A percentile compares a stretch with the other conserved stretches of the same genome.
Evolutionary conservation across 192 early-diverging fungal species (phyloP).

Genomic region (Mortierella hygrophila): DNA sequence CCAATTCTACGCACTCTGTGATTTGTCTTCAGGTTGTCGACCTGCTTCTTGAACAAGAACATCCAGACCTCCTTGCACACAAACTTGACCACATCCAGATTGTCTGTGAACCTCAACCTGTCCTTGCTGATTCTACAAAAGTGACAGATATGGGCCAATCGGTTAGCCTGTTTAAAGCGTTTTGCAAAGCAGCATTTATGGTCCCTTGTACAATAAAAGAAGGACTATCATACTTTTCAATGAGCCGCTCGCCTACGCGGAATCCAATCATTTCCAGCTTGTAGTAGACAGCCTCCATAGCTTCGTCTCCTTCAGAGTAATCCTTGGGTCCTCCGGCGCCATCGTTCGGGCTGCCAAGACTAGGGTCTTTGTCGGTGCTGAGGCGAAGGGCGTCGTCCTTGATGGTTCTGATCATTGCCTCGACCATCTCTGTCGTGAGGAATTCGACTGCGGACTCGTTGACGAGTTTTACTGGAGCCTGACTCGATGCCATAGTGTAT

Average conservation of each 20-base stretch:
- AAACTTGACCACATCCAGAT: slow-evolving; percentile 97
- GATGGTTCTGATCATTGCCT: slow-evolving; percentile 71
- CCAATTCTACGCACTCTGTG: slow-evolving; percentile 74
- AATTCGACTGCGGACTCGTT: slow-evolving; percentile 81
- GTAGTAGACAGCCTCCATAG: slow-evolving; percentile 89
- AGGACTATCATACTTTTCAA: slow-evolving; percentile 73
- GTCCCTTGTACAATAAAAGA: background rate
- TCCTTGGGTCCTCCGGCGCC: slow-evolving; percentile 47
- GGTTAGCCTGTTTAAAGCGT: background rate
- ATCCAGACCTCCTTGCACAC: slow-evolving; percentile 99
- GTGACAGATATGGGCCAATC: background rate
- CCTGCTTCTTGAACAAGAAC: slow-evolving; percentile 94
- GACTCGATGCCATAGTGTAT: slow-evolving; percentile 40
- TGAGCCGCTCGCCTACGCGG: slow-evolving; percentile 87
- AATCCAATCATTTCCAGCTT: slow-evolving; percentile 94
- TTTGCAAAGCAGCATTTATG: background rate
- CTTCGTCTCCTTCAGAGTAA: slow-evolving; percentile 69
- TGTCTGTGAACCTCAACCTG: slow-evolving; percentile 91
- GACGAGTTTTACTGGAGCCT: slow-evolving; percentile 54
- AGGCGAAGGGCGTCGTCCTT: slow-evolving; percentile 54
- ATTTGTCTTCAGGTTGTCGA: slow-evolving; percentile 99
- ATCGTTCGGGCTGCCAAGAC: slow-evolving; percentile 37
- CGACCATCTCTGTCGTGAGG: slow-evolving; percentile 83
- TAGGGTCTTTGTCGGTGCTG: slow-evolving; percentile 30
- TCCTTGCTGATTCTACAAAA: slow-evolving; percentile 82